Percentiles rank a stretch among this genome's conserved stretches.
Conservation (phyloP, 2,329 filamentous ascomycete species). For the Aspergillus candidus region DNA sequence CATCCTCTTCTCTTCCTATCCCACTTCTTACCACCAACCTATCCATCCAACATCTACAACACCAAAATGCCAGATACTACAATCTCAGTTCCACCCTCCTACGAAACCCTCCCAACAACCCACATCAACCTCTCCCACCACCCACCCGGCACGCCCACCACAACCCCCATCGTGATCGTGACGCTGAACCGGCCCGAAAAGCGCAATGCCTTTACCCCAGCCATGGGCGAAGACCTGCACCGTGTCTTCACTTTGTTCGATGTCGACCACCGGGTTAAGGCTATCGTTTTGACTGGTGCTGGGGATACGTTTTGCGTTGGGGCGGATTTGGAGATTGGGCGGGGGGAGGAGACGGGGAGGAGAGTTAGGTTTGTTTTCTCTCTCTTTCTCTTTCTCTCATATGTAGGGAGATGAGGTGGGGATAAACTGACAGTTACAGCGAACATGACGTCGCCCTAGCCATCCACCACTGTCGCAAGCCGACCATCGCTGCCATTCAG, state of each 20-base stretch:
- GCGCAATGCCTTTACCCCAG: slow-evolving; percentile 53
- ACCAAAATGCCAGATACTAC: slow-evolving; percentile 6
- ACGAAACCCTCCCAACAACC: slow-evolving; percentile 25
- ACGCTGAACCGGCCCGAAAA: slow-evolving; percentile 52
- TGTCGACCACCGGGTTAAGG: slow-evolving; percentile 50
- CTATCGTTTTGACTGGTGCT: slow-evolving; percentile 49
- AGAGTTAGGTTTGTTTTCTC: slow-evolving; percentile 19
- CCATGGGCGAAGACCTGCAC: slow-evolving; percentile 45
- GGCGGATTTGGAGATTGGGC: slow-evolving; percentile 51
- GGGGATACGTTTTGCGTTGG: slow-evolving; percentile 47
- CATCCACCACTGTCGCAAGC: slow-evolving; percentile 54
- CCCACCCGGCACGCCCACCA: slow-evolving; percentile 42
- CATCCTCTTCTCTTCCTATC: background rate
- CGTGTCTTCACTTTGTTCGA: slow-evolving; percentile 37
- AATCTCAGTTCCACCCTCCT: slow-evolving; percentile 26
- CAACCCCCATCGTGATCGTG: slow-evolving; percentile 44
- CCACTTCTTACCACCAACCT: background rate
- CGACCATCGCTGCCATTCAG: slow-evolving; percentile 51
- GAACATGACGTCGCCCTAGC: slow-evolving; percentile 38
- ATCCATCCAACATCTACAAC: background rate
- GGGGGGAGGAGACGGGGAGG: slow-evolving; percentile 38
- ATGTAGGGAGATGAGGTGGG: too few relatives aligned
- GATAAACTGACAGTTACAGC: slow-evolving; percentile 16
- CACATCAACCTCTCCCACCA: slow-evolving; percentile 35
- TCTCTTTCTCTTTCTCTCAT: background rate